Evolutionary conservation across 768 basidiomycete species (phyloP).

Genomic region (Kwoniella heveanensis): DNA sequence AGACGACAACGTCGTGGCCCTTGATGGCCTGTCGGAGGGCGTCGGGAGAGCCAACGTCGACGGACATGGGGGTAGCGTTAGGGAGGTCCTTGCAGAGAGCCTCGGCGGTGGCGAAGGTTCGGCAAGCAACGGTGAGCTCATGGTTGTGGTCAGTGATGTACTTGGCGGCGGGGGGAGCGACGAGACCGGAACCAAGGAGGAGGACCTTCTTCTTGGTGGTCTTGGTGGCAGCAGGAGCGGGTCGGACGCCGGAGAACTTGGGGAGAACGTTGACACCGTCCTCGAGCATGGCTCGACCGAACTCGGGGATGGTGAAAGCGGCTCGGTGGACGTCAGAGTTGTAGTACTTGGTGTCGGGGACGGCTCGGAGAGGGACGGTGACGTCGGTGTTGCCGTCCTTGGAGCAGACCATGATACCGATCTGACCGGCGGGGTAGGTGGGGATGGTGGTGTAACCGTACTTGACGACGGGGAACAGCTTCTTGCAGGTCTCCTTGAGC

Average conservation of each 20-base stretch:
- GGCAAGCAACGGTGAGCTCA: slow-evolving; percentile 84
- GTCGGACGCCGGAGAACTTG: slow-evolving; percentile 46
- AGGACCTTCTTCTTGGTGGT: slow-evolving; percentile 66
- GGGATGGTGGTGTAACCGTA: slow-evolving; percentile 97
- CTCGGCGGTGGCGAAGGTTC: slow-evolving; percentile 76
- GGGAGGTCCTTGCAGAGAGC: slow-evolving; percentile 70
- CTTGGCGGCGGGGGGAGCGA: slow-evolving; percentile 94
- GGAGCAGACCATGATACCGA: slow-evolving; percentile 88
- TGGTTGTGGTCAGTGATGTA: slow-evolving; percentile 82
- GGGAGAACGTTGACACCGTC: slow-evolving; percentile 66
- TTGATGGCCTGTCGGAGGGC: slow-evolving; percentile 80
- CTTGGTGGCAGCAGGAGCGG: slow-evolving; percentile 28
- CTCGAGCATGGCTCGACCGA: slow-evolving; percentile 72
- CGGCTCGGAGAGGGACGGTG: slow-evolving; percentile 70
- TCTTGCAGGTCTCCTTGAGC: slow-evolving; percentile 68
- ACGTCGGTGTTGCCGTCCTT: slow-evolving; percentile 72
- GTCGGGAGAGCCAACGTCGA: slow-evolving; percentile 71
- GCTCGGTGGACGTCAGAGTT: slow-evolving; percentile 75
- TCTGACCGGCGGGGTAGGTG: slow-evolving; percentile 97
- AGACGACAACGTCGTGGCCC: slow-evolving; percentile 88
- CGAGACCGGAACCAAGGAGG: slow-evolving; percentile 90
- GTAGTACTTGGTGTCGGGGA: slow-evolving; percentile 78
- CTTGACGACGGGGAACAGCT: slow-evolving; percentile 76
- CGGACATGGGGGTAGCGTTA: slow-evolving; percentile 70
- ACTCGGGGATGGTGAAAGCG: slow-evolving; percentile 87